These are phyloP conservation scores for Daldinia eschscholtzii DNA, from an alignment of 2,329 filamentous ascomycete genomes.

Conservation along the genomic window DNA sequence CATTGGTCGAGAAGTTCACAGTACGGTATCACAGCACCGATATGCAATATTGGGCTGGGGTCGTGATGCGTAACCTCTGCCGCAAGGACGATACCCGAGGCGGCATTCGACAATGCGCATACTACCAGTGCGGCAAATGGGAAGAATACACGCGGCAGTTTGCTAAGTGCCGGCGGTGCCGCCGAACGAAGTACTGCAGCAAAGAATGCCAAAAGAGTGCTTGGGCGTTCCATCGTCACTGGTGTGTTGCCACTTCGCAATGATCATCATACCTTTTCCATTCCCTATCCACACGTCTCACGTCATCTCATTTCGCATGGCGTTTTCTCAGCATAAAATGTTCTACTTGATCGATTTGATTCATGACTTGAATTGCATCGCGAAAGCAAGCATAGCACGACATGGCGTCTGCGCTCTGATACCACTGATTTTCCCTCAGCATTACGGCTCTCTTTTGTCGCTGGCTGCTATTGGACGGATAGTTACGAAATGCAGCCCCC, in stretches of 20 bases:
- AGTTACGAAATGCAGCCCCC: conserved; percentile 34
- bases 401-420: conserved; percentile 56
- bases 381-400: conserved; percentile 56
- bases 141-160: conserved; percentile 97
- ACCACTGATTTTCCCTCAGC: conserved; percentile 54
- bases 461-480: conserved; percentile 34
- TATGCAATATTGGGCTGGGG: conserved; percentile 99
- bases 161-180: conserved; percentile 95
- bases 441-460: conserved; percentile 53
- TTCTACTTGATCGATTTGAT: conserved; percentile 53
- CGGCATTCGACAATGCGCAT: conserved; percentile 95
- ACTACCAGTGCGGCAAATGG: conserved; percentile 99
- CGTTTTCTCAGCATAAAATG: conserved; percentile 54
- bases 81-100: conserved; percentile 96
- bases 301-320: conserved; percentile 49
- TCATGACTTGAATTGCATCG: conserved; percentile 54
- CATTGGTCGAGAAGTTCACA: conserved; percentile 97
- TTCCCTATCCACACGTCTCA: conserved; percentile 32
- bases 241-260: conserved; percentile 84
- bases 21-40: conserved; percentile 94
- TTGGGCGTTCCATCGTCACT: conserved; percentile 98
- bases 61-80: conserved; percentile 98
- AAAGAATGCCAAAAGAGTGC: conserved; percentile 99
- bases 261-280: conserved; percentile 49
- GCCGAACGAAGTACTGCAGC: conserved; percentile 98